Base-by-base conservation (phyloP, 129 eudicot species). In the Saposhnikovia divaricata region DNA sequence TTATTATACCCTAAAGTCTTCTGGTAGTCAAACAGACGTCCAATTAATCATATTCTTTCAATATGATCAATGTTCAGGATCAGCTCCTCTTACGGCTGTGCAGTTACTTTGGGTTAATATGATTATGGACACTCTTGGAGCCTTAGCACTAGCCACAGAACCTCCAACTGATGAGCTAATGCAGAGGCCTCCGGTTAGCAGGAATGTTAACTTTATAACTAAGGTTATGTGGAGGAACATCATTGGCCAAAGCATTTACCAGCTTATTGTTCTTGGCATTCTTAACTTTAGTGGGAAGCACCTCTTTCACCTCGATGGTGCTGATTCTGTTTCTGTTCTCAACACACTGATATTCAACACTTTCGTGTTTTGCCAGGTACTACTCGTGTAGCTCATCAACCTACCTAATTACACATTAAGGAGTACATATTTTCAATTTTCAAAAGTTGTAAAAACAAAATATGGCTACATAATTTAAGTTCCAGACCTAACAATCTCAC, bases 91-190 rank as follows among this genome's bases (percentile, higher is more conserved):
- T 45, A 92, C 97, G 43, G 91, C 96, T n/a, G 96, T 92, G 27
- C 96, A 92, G 80, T 83, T 92, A 83, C 93, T 92, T 40, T 92
- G 97, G 97, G 97, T 92, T 65, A 92, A 92, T 86, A 90, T 92
- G 96, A 92, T 92, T 14, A 92, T 92, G 97, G 98, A 93, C 85
- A 93, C 96, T 43, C 89, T 93, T 34, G 98, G 98, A 38, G 98
- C 98, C 37, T 82, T 93, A 82, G 98, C 98, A 59, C 91, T 93
- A 50, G 98, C 98, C 23, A 93, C 98, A 43, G 98, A 93, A 79
- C 98, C 98, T 13, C 98, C 98, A 57, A 88, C 87, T 42, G 98
- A 93, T 27, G 92, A 90, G 65, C 83, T 93, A 42, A 93, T 93
- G 98, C 83, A 87, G 74, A 86, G 87, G 51, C 93, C 93, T 0